Percentiles rank a stretch among this genome's conserved stretches.
Evolutionary conservation across 805 yeast genomes (phyloP).

Genomic region (Ogataea henricii): DNA sequence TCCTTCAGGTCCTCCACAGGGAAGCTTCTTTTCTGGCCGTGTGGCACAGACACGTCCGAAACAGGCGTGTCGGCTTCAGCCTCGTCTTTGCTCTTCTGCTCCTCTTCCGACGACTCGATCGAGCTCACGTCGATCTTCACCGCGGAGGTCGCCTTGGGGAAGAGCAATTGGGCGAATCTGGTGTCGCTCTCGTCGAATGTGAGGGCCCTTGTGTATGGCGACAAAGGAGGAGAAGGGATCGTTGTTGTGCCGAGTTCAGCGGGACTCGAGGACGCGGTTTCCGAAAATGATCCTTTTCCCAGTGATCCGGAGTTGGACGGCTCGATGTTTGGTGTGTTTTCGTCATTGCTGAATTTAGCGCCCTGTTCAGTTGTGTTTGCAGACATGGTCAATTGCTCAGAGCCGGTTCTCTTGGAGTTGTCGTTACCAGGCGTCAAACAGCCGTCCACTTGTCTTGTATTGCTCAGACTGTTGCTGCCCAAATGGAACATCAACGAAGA

Average conservation of each 20-base stretch:
- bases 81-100: slow-evolving; percentile 10
- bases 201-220: slow-evolving; percentile 35
- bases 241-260: slow-evolving; percentile 22
- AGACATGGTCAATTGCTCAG: slow-evolving; percentile 3
- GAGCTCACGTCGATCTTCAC: slow-evolving; percentile 11
- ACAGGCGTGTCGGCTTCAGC: background rate
- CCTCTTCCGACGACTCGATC: slow-evolving; percentile 16
- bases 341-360: slow-evolving; percentile 11
- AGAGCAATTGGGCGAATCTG: slow-evolving; percentile 30
- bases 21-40: slow-evolving; percentile 34
- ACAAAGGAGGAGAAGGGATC: slow-evolving; percentile 42
- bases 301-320: background rate
- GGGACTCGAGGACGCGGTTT: slow-evolving; percentile 9
- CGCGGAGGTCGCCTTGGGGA: slow-evolving; percentile 27
- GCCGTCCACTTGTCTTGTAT: slow-evolving; percentile 29
- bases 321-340: background rate
- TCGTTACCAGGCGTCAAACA: slow-evolving; percentile 28
- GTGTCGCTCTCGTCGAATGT: slow-evolving; percentile 30
- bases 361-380: slow-evolving; percentile 3
- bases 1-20: slow-evolving; percentile 48
- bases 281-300: slow-evolving; percentile 9
- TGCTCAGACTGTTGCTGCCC: slow-evolving; percentile 8
- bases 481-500: slow-evolving; percentile 20
- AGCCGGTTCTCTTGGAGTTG: slow-evolving; percentile 8
- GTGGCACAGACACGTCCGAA: slow-evolving; percentile 5